Conservation (phyloP, 139 green algal genomes). For the Ettlia oleoabundans region DNA sequence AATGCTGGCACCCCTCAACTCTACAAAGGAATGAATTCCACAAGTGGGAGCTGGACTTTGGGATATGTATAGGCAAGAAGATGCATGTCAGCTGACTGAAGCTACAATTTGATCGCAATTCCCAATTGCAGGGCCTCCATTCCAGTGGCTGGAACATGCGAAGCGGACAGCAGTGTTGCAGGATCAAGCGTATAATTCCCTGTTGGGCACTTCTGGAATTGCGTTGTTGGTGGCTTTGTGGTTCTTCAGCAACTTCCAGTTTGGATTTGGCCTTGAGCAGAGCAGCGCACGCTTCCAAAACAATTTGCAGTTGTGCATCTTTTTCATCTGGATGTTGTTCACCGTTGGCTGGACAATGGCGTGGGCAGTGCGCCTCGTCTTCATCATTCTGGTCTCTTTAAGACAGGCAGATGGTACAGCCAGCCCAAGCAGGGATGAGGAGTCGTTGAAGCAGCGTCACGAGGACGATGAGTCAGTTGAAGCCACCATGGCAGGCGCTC, state of each 20-base stretch:
- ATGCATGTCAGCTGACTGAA: too few relatives aligned
- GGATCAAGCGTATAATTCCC: not conserved
- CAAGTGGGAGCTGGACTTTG: too few relatives aligned
- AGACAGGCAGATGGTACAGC: not conserved
- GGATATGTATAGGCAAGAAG: too few relatives aligned
- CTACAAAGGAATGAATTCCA: too few relatives aligned
- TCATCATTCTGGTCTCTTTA: not conserved
- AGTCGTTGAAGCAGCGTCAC: not conserved
- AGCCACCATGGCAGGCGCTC: not conserved
- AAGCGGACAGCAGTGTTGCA: too few relatives aligned
- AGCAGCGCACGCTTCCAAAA: not conserved
- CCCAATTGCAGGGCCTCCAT: too few relatives aligned
- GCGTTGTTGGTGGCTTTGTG: not conserved
- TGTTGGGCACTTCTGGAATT: not conserved
- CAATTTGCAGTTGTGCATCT: not conserved
- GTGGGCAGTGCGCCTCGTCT: not conserved
- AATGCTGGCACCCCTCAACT: too few relatives aligned
- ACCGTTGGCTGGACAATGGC: not conserved
- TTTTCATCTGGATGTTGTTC: not conserved
- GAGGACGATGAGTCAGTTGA: not conserved
- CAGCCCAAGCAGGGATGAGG: not conserved
- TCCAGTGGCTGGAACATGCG: too few relatives aligned
- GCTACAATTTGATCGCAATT: not conserved
- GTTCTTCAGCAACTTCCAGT: constrained; percentile 7
- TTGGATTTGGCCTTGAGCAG: not conserved